Evolutionary conservation across 2,329 filamentous ascomycete species (phyloP).

Genomic region (Hypoxylon sp.): DNA sequence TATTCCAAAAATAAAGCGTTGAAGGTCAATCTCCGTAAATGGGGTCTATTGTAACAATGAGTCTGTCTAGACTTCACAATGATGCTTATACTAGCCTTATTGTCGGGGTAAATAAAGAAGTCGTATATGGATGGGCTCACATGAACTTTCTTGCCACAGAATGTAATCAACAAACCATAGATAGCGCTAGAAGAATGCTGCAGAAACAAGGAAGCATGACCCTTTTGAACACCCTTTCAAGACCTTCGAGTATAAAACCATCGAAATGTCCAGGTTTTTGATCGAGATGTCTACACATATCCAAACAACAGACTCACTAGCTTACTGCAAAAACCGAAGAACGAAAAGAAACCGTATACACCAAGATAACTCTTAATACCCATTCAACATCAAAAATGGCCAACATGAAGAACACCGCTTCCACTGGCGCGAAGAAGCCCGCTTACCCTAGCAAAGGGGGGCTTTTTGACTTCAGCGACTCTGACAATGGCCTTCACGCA

Average conservation of each 20-base stretch:
- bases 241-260: slow-evolving; percentile 26
- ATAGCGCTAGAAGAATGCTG: not conserved
- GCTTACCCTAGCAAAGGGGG: slow-evolving; percentile 34
- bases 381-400: slow-evolving; percentile 25
- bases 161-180: not conserved
- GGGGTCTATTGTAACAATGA: not conserved
- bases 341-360: not conserved
- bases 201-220: not conserved
- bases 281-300: slow-evolving; percentile 1
- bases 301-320: not conserved
- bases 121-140: not conserved
- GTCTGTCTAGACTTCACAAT: not conserved
- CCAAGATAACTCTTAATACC: slow-evolving; percentile 1
- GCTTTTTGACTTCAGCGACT: slow-evolving; percentile 43
- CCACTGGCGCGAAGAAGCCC: slow-evolving; percentile 32
- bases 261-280: not conserved
- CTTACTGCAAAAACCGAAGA: slow-evolving; percentile 1
- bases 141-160: slow-evolving; percentile 7
- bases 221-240: not conserved
- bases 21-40: not conserved
- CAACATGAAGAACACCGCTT: slow-evolving; percentile 30
- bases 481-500: slow-evolving; percentile 27
- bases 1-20: not conserved
- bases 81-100: not conserved
- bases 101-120: slow-evolving; percentile 11